Evolutionary conservation across 768 basidiomycete species (phyloP), one percentile per base, ranked within the genome.

Genomic region (Dacryopinax primogenitus): DNA sequence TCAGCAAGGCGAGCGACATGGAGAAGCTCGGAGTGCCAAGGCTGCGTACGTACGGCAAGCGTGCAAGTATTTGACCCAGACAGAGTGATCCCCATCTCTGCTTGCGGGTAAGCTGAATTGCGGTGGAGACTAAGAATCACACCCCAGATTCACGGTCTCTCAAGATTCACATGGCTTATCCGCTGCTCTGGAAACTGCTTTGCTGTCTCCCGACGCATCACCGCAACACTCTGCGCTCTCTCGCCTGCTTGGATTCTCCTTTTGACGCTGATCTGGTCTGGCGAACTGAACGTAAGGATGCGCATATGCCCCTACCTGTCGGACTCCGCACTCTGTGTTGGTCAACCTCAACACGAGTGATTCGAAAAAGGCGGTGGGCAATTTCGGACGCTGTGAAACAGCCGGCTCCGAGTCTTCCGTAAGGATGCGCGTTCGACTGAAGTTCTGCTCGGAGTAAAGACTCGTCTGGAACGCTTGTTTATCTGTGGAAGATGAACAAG

Each of bases 51-150:
- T 58, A 58, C 32, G 26, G 26, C 51, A 58, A 58, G 51, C 51
- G 21, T 58, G 51, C 51, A 58, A 58, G 51, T 58, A 30, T 62
- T 58, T 39, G 58, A 33, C 44, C 64, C 37, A 44, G 33, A 65
- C 26, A 34, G 64, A 28, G 64, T 34, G 6, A 9, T 63, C 58
- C 74, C 78, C 75, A 75, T 70, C 63, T 68, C 62, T 47, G 62
- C 62, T n/a, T 64, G 41, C 63, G 47, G 63, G 66, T 62, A 66
- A 69, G 73, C 78, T 81, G 77, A 81, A 30, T 58, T 28, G 66
- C 66, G 30, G 51, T 18, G 51, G 51, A 32, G 51, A 58, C 51
- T 32, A 32, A 26, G 51, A 58, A 58, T 58, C 51, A 18, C 18
- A 30, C 26, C 11, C 15, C 51, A 28, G 51, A 32, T 58, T 58